Base-by-base conservation (phyloP, 177 flowering plant species). In the Tripterygium wilfordii region DNA sequence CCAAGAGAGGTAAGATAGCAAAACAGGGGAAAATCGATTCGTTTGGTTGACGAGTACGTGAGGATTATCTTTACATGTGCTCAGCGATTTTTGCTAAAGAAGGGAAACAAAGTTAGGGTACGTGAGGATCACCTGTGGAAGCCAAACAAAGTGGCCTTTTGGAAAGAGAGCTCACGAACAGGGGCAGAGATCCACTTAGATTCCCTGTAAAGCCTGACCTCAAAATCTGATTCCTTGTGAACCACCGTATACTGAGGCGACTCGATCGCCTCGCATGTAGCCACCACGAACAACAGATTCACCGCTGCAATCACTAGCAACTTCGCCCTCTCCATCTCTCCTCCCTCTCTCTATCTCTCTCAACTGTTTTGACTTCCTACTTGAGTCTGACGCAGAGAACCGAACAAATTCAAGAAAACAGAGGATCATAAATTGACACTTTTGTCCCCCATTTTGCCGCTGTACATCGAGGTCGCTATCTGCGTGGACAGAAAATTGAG, bases 161-260 rank as follows among this genome's bases (percentile, higher is more conserved):
- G 69, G 50, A 83, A 83, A 36, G 90, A 83, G 48, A 66, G 44
- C 17, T 57, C 68, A 18, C 33, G 58, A 29, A 58, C 75, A 2
- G 68, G 45, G 35, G 86, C 84, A 18, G 86, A 65, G 70, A 83
- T 77, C 90, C 90, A 83, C 0, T 69, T 43, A 20, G 82, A 60
- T 8, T 71, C 67, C 21, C 59, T 40, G 71, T 79, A 78, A 28
- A 74, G 64, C 48, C 90, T 69, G 69, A 83, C 48, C 61, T 83
- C 86, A 26, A 80, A 75, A 44, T 78, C 83, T 0, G 76, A 69
- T 30, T 76, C 85, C 0, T 64, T 39, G 53, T 70, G 80, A 18
- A 76, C 38, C 39, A 81, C 77, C 19, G 62, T 49, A 60, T 64
- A 79, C 48, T 65, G 65, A 5, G 85, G 85, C 5, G 78, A 56